phyloP scores from a whole-genome alignment of 331 rosid species.

The Malus hybrid region DNA sequence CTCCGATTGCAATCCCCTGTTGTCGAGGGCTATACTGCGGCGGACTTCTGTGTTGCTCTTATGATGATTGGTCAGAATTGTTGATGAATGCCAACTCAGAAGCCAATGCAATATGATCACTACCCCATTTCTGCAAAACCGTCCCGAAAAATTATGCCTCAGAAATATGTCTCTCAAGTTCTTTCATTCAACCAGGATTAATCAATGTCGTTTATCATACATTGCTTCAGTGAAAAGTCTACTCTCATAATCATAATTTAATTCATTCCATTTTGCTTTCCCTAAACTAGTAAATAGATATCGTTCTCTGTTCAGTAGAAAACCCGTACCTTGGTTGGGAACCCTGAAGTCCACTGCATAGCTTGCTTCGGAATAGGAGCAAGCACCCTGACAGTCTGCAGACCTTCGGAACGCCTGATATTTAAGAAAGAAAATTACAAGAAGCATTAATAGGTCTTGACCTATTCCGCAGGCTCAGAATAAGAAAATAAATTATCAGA shows the following conservation, averaged over 20 bases:
- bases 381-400: constrained; percentile 77
- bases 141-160: not conserved
- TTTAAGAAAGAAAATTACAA: not conserved
- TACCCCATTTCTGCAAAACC: constrained; percentile 84
- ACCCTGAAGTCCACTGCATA: constrained; percentile 70
- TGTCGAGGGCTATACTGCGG: constrained; percentile 1
- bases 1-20: not conserved
- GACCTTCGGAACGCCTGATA: constrained; percentile 81
- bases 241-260: not conserved
- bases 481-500: not conserved
- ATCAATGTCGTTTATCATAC: not conserved
- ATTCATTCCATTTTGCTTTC: not conserved
- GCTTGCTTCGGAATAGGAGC: constrained; percentile 77
- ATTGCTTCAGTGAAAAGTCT: not conserved
- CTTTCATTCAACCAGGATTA: not conserved
- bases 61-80: constrained; percentile 14
- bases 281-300: not conserved
- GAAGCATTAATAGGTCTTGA: constrained; percentile 4
- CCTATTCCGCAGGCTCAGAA: constrained; percentile 6
- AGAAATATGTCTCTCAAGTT: not conserved
- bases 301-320: not conserved
- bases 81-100: constrained; percentile 58
- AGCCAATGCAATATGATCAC: constrained; percentile 89
- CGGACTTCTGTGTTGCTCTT: not conserved
- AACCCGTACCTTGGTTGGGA: constrained; percentile 78